Percentiles rank a stretch among this genome's conserved stretches.
Conservation (phyloP, 169 alveolate genomes). For the Sarcocystis neurona region DNA sequence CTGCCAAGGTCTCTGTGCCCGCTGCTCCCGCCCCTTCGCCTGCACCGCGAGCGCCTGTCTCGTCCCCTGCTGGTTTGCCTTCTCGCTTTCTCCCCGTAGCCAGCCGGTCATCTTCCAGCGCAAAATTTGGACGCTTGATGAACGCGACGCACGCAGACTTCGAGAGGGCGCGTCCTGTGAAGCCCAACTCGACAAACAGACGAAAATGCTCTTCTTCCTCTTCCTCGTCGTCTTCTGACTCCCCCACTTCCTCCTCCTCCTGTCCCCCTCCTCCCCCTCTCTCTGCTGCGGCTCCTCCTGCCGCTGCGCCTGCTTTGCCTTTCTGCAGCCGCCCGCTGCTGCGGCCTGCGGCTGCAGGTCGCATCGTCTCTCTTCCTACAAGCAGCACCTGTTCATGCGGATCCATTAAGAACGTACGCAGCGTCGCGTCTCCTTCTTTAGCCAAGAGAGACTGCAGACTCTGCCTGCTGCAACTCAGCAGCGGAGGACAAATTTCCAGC, state of each 20-base stretch:
- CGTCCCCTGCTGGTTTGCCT: no score
- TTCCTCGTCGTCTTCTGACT: conserved; percentile 30
- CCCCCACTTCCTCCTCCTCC: conserved; percentile 37
- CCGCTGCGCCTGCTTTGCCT: conserved; percentile 41
- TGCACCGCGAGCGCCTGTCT: no score
- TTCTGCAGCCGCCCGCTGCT: not conserved
- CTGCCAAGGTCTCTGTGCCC: no score
- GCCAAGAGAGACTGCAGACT: conserved; percentile 76
- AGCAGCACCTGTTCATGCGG: conserved; percentile 74
- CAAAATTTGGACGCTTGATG: conserved; percentile 70
- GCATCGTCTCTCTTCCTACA: conserved; percentile 73
- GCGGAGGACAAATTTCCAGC: conserved; percentile 81
- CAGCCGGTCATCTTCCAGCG: conserved; percentile 66
- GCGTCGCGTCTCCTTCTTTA: conserved; percentile 70
- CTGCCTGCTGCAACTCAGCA: conserved; percentile 79
- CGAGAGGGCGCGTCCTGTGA: conserved; percentile 27
- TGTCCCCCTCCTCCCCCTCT: conserved; percentile 18
- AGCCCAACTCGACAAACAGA: conserved; percentile 45
- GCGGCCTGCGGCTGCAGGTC: not conserved
- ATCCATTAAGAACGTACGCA: conserved; percentile 75
- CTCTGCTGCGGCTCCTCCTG: conserved; percentile 24
- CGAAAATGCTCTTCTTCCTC: conserved; percentile 44
- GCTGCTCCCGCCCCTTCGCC: no score
- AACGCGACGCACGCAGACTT: conserved; percentile 67
- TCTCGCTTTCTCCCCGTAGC: not conserved